Conservation (phyloP, 2,329 filamentous ascomycete genomes). For the Calonectria hawksworthii region DNA sequence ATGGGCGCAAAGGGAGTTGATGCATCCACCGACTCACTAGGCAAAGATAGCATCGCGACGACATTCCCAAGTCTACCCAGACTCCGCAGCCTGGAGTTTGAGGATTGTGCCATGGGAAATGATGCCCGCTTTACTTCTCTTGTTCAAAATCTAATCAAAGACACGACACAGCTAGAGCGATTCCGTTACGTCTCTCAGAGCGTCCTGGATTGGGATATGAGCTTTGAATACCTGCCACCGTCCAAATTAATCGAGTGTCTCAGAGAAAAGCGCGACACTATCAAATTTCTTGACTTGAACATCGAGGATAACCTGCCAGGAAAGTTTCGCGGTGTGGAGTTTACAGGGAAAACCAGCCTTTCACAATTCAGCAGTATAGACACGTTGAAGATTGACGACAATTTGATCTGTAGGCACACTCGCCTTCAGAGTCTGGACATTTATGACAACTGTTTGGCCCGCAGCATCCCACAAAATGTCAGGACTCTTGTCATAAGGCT, state of each 20-base stretch:
- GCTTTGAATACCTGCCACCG: neutral
- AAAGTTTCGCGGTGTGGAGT: neutral
- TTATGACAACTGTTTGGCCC: neutral
- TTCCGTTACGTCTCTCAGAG: neutral
- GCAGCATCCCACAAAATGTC: neutral
- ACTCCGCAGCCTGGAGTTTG: neutral
- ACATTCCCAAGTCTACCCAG: neutral
- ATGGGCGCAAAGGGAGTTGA: neutral
- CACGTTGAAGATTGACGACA: neutral
- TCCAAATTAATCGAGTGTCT: neutral
- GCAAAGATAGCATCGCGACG: neutral
- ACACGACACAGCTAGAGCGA: neutral
- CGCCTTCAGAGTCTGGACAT: neutral
- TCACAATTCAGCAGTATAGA: neutral
- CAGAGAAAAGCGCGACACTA: neutral
- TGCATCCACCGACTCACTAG: neutral
- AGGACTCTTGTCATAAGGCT: neutral
- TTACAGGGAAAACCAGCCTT: neutral
- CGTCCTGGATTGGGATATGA: neutral
- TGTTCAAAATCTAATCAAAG: neutral
- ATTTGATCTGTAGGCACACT: neutral
- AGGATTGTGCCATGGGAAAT: neutral
- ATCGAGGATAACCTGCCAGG: neutral
- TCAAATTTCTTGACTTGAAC: neutral
- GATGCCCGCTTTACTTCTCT: neutral